phyloP scores from a whole-genome alignment of 192 early-diverging fungal genomes.

The Rhizoclosmatium sp. region DNA sequence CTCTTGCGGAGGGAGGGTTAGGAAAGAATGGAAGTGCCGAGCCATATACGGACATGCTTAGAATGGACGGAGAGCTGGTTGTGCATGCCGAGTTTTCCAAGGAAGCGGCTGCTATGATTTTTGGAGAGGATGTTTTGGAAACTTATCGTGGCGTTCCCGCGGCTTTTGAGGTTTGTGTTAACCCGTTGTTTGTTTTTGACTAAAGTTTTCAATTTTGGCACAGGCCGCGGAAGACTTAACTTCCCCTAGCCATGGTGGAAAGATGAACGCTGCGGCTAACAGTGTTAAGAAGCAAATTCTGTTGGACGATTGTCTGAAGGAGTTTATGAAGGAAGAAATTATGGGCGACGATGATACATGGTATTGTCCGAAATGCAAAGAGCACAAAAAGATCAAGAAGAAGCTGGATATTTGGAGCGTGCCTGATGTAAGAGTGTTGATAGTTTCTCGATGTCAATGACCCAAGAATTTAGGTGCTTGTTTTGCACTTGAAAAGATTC shows the following conservation, averaged over 20 bases:
- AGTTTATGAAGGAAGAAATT: conserved; percentile 78
- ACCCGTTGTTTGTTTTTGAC: neutral
- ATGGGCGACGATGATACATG: conserved; percentile 78
- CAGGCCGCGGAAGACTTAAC: conserved; percentile 9
- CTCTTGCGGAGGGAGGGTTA: conserved; percentile 17
- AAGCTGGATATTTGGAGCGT: conserved; percentile 81
- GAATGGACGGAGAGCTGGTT: conserved; percentile 17
- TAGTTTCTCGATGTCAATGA: neutral
- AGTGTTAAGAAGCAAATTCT: conserved; percentile 54
- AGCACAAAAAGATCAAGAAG: conserved; percentile 80
- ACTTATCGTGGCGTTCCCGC: neutral
- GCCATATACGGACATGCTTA: conserved; percentile 10
- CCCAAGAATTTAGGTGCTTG: conserved; percentile 57
- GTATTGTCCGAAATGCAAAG: conserved; percentile 81
- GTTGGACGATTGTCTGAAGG: conserved; percentile 73
- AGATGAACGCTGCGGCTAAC: neutral
- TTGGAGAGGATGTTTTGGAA: conserved; percentile 25
- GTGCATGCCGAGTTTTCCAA: conserved; percentile 19
- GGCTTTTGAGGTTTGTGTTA: neutral
- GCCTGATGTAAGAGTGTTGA: conserved; percentile 60
- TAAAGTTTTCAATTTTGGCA: neutral
- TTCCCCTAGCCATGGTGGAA: neutral
- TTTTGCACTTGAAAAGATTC: conserved; percentile 87
- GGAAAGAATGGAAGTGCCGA: conserved; percentile 21
- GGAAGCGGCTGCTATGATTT: conserved; percentile 2